Percentiles rank a stretch among this genome's conserved stretches.
phyloP scores from a whole-genome alignment of 345 rosid genomes.

The Aurinia saxatilis region DNA sequence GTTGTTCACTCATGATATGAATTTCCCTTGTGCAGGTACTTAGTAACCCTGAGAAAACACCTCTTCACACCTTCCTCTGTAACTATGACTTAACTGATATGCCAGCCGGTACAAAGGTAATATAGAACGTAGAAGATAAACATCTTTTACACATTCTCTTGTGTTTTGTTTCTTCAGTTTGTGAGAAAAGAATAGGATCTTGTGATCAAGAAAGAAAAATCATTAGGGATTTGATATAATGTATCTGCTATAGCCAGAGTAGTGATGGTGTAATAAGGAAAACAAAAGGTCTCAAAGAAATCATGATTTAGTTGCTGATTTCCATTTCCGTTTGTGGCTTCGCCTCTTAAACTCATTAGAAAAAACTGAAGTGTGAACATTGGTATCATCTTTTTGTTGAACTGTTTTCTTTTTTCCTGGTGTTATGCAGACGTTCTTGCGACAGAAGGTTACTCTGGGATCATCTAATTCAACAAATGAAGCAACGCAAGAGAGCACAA shows the following conservation, averaged over 20 bases:
- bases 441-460: conserved; percentile 76
- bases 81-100: conserved; percentile 92
- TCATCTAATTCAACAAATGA: conserved; percentile 42
- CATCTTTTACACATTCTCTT: background rate
- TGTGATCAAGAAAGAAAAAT: background rate
- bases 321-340: background rate
- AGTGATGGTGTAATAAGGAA: background rate
- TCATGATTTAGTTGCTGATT: background rate
- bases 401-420: background rate
- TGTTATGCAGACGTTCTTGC: conserved; percentile 67
- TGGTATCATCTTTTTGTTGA: background rate
- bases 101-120: conserved; percentile 65
- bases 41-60: conserved; percentile 98
- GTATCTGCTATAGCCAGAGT: conserved; percentile 1
- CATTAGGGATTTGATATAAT: background rate
- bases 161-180: background rate
- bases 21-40: conserved; percentile 52
- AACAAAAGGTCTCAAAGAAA: background rate
- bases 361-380: background rate
- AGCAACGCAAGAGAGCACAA: conserved; percentile 29
- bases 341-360: background rate
- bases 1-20: conserved; percentile 12
- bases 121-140: background rate
- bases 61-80: conserved; percentile 91
- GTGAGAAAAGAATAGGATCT: background rate